A percentile compares a stretch with the other conserved stretches of the same genome.
These are phyloP conservation scores for Suhomyces bokatorum DNA, from an alignment of 1,139 yeast genomes.

Conservation along the genomic window DNA sequence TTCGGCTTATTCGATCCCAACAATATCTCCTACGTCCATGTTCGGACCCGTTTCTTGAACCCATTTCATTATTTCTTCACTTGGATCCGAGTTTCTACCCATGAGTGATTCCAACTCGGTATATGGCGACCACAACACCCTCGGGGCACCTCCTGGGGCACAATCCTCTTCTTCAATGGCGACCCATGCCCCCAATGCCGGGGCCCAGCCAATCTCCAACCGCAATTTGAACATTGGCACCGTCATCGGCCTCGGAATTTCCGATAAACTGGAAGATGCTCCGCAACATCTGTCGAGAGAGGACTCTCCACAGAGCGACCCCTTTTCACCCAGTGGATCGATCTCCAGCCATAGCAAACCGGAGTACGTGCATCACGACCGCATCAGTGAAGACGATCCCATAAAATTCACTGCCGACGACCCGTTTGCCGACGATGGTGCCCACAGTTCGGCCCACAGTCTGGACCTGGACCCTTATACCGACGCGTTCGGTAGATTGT, in stretches of 20 bases:
- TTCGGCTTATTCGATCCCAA: too few species aligned
- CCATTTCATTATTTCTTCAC: not conserved
- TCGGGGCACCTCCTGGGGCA: not conserved
- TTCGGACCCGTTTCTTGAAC: not conserved
- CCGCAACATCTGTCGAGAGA: not conserved
- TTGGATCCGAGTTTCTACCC: not conserved
- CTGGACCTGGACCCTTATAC: not conserved
- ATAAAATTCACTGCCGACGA: constrained; percentile 4
- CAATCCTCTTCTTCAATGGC: constrained; percentile 1
- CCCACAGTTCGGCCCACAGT: constrained; percentile 33
- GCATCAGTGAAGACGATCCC: constrained; percentile 9
- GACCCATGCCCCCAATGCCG: not conserved
- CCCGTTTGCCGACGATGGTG: constrained; percentile 28
- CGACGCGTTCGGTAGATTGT: constrained; percentile 40
- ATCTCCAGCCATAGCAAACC: constrained; percentile 9
- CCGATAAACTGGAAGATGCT: not conserved
- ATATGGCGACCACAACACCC: not conserved
- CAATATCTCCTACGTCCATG: not conserved
- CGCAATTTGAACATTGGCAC: constrained; percentile 3
- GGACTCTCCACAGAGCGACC: not conserved
- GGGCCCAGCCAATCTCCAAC: constrained; percentile 6
- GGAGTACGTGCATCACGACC: constrained; percentile 4
- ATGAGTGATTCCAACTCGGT: constrained; percentile 7
- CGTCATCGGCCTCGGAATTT: not conserved
- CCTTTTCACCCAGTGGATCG: constrained; percentile 4